These are phyloP conservation scores for Fusarium sp. DNA, from an alignment of 2,329 filamentous ascomycete genomes.

Conservation along the genomic window DNA sequence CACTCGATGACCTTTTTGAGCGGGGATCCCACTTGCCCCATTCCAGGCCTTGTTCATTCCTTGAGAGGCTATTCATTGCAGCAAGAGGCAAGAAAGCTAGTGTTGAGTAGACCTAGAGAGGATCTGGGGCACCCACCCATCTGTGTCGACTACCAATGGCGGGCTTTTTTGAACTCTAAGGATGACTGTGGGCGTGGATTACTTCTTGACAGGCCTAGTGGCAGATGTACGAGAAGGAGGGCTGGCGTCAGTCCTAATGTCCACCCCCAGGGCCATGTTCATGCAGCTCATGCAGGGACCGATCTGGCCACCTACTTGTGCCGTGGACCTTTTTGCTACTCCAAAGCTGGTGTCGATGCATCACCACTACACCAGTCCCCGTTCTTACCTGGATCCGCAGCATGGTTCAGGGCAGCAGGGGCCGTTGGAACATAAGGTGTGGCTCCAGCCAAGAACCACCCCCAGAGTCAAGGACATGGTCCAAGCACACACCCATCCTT, in stretches of 20 bases:
- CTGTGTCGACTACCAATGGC: slow-evolving; percentile 6
- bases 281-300: slow-evolving; percentile 46
- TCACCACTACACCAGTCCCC: slow-evolving; percentile 24
- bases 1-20: slow-evolving; percentile 47
- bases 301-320: slow-evolving; percentile 24
- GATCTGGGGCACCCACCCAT: slow-evolving; percentile 29
- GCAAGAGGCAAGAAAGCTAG: slow-evolving; percentile 43
- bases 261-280: slow-evolving; percentile 43
- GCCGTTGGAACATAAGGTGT: slow-evolving; percentile 22
- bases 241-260: slow-evolving; percentile 23
- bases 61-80: slow-evolving; percentile 38
- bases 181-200: slow-evolving; percentile 16
- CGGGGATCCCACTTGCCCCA: slow-evolving; percentile 47
- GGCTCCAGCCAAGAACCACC: slow-evolving; percentile 20
- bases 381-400: slow-evolving; percentile 34
- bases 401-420: slow-evolving; percentile 29
- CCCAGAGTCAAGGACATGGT: slow-evolving; percentile 26
- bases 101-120: slow-evolving; percentile 18
- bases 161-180: slow-evolving; percentile 10
- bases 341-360: slow-evolving; percentile 14
- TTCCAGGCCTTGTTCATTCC: slow-evolving; percentile 50
- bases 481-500: slow-evolving; percentile 17
- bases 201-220: slow-evolving; percentile 30
- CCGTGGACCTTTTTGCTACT: slow-evolving; percentile 1
- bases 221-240: slow-evolving; percentile 31